Percentiles rank a stretch among this genome's conserved stretches.
Evolutionary conservation across 148 eudicot genomes (phyloP).

Genomic region (Chenopodium berlandieri): DNA sequence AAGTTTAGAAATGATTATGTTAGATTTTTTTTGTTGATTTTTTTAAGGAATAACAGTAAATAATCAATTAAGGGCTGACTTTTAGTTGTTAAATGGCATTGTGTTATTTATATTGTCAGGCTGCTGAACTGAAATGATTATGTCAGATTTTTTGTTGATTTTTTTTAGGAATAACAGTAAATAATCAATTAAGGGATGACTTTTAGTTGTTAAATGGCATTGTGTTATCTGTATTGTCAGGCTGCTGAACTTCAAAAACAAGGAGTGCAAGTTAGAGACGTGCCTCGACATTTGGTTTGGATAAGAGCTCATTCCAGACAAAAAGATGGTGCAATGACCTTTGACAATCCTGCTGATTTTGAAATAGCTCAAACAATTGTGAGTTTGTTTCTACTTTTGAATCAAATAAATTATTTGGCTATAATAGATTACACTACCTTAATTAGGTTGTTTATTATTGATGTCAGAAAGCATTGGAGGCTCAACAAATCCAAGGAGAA

Average conservation of each 20-base stretch:
- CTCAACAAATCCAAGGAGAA: too few species aligned
- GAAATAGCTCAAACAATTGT: neutral
- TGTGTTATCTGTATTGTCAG: neutral
- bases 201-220: too few species aligned
- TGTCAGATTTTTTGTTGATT: neutral
- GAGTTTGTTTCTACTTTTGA: neutral
- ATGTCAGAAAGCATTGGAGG: too few species aligned
- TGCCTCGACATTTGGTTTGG: neutral
- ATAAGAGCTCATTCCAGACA: neutral
- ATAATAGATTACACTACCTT: neutral
- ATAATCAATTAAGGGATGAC: too few species aligned
- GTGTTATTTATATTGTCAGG: neutral
- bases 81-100: too few species aligned
- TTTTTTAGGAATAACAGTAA: too few species aligned
- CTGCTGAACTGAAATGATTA: neutral
- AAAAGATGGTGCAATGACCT: neutral
- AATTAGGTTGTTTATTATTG: neutral
- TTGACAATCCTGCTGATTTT: neutral
- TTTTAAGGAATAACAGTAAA: too few species aligned
- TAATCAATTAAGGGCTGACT: too few species aligned
- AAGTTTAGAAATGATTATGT: neutral
- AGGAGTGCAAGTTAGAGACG: neutral
- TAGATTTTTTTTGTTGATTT: neutral
- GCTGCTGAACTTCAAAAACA: neutral
- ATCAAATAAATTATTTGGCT: neutral